Conservation (phyloP, 257 asterid genomes). For the Cynanchum wilfordii region DNA sequence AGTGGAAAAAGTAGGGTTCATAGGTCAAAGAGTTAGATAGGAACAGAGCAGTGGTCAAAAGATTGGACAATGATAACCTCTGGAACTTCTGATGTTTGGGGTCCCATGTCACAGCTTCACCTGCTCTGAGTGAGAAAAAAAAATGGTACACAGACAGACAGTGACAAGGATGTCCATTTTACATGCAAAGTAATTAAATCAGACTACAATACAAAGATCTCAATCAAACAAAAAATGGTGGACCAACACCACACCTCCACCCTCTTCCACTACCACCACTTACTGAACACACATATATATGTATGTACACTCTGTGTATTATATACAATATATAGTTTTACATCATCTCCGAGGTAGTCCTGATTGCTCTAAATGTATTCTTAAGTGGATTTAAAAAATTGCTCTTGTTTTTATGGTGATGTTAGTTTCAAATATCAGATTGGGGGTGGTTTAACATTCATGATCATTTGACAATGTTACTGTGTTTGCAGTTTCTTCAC, state of each 20-base stretch:
- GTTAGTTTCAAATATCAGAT: too few species aligned
- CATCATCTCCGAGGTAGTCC: not conserved
- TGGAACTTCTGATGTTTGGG: constrained; percentile 27
- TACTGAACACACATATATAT: too few species aligned
- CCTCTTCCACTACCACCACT: not conserved
- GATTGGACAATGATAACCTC: constrained; percentile 22
- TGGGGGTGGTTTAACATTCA: not conserved
- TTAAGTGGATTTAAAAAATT: not conserved
- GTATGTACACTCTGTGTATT: too few species aligned
- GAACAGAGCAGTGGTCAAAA: constrained; percentile 20
- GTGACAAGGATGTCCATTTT: constrained; percentile 8
- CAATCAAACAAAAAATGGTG: constrained; percentile 5
- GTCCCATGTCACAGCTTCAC: constrained; percentile 26
- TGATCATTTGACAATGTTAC: too few species aligned
- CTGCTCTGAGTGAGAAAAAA: not conserved
- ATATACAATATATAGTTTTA: too few species aligned
- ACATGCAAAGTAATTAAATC: constrained; percentile 5
- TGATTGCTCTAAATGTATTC: not conserved
- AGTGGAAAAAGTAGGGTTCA: not conserved
- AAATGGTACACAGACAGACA: not conserved
- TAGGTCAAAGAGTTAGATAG: constrained; percentile 19
- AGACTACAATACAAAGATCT: constrained; percentile 3
- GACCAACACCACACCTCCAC: not conserved
- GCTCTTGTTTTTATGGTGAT: too few species aligned
- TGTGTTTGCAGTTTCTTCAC: too few species aligned